Base-by-base conservation (phyloP, 768 basidiomycete species). In the Sarcodon aspratus region DNA sequence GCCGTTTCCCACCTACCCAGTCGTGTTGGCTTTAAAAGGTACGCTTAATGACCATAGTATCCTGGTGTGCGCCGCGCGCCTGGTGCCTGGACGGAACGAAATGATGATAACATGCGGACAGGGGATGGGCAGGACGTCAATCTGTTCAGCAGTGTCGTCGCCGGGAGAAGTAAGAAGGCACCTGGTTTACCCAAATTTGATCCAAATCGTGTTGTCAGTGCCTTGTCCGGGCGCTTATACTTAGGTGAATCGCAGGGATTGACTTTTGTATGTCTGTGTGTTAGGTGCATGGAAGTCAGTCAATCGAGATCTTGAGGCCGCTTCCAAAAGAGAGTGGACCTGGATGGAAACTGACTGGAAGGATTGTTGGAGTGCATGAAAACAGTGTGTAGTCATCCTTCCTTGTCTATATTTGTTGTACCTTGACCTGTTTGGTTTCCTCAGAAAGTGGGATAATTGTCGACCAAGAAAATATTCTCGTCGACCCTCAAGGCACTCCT, bases 1-100 rank as follows among this genome's bases (percentile, higher is more conserved):
- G 11, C 77, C 88, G 3, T 70, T 93, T 57, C 90, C 91, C 8
- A 92, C 90, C 0, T 94, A 83, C 63, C 89, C 90, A 1, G 86
- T 89, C 12, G 85, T 87, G 0, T 72, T 93, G 6, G 67, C 63
- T 31, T 71, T 90, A 59, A 91, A 89, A 66, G 82, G 76, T 74
- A 18, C 18, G 59, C 48, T 5, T 32, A 34, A 36, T 37, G 40
- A 55, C 11, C 33, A 33, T 17, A 35, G 35, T 36, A 52, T 37
- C 44, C 11, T 44, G 36, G 1, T 12, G 9, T n/a, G 21, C 21
- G 21, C 21, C 21, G 21, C 7, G 13, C 13, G 11, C 40, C 2
- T 42, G 5, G 27, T 9, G 13, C 15, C 9, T 9, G 27, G 9
- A 8, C 27, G 2, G 40, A 42, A 42, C 2, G 9, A 27, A 42